Percentiles rank a stretch among this genome's conserved stretches.
phyloP scores from a whole-genome alignment of 306 rosid species.

The Vicia faba region DNA sequence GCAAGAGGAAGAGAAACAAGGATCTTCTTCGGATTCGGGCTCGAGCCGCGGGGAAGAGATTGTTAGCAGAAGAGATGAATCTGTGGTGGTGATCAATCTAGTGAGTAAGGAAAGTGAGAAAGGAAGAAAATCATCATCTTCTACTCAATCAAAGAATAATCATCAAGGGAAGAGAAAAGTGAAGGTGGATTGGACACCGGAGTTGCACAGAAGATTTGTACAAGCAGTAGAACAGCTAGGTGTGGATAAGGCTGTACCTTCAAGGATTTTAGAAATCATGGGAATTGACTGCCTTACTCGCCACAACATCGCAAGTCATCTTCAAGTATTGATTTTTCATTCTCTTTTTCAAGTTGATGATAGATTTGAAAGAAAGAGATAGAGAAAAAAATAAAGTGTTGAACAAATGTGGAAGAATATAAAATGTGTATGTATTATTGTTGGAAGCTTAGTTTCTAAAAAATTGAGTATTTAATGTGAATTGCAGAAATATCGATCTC shows the following conservation, averaged over 20 bases:
- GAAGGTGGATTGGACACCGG: conserved; percentile 99
- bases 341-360: background rate
- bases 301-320: conserved; percentile 98
- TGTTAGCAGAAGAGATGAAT: conserved; percentile 51
- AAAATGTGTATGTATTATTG: too few relatives aligned
- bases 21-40: conserved; percentile 46
- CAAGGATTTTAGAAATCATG: conserved; percentile 94
- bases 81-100: conserved; percentile 30
- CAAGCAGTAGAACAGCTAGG: conserved; percentile 98
- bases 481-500: conserved; percentile 85
- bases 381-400: too few relatives aligned
- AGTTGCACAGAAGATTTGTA: conserved; percentile 85
- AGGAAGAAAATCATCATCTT: conserved; percentile 58
- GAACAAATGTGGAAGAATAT: too few relatives aligned
- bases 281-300: conserved; percentile 98
- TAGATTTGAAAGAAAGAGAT: too few relatives aligned
- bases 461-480: background rate
- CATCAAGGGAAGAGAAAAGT: conserved; percentile 80
- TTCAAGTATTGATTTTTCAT: conserved; percentile 58
- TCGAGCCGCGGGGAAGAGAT: conserved; percentile 55
- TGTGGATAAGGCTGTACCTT: conserved; percentile 97
- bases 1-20: conserved; percentile 46
- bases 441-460: conserved; percentile 1
- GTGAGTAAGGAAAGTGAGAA: conserved; percentile 42
- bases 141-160: conserved; percentile 58